Evolutionary conservation across 257 asterid species (phyloP).

Genomic region (Solanum etuberosum): DNA sequence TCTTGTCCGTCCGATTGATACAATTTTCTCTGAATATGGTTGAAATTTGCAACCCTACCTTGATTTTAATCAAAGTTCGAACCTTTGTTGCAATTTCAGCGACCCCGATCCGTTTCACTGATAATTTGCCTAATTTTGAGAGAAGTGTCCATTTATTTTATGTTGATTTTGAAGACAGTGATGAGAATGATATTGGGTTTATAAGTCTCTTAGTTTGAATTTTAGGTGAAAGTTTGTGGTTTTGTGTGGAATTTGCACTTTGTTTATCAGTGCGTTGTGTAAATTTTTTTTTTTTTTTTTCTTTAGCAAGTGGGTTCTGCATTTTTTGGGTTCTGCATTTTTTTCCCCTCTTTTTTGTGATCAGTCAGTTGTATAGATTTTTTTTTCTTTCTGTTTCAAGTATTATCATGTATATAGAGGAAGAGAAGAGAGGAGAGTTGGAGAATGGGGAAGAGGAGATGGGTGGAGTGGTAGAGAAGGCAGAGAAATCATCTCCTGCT

Average conservation of each 20-base stretch:
- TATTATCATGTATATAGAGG: slow-evolving; percentile 39
- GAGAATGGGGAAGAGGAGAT: slow-evolving; percentile 4
- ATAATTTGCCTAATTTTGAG: not conserved
- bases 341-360: not conserved
- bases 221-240: not conserved
- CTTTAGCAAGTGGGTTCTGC: not conserved
- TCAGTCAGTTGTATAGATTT: not conserved
- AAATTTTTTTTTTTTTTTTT: not conserved
- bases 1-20: not conserved
- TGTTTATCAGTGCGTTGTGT: not conserved
- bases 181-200: not conserved
- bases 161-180: not conserved
- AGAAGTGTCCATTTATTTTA: not conserved
- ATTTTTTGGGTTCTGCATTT: too few relatives aligned
- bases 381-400: not conserved
- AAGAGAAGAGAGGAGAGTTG: slow-evolving; percentile 12
- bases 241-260: not conserved
- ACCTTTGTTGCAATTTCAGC: not conserved
- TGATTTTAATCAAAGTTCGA: not conserved
- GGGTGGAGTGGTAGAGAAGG: slow-evolving; percentile 4
- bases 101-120: not conserved
- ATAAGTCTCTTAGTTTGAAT: not conserved
- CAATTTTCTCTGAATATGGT: not conserved
- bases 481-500: not conserved
- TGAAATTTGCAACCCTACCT: not conserved